Evolutionary conservation across 352 stramenopile species (phyloP), one percentile per base, ranked within the genome.

Genomic region (Globisporangium yorkense): DNA sequence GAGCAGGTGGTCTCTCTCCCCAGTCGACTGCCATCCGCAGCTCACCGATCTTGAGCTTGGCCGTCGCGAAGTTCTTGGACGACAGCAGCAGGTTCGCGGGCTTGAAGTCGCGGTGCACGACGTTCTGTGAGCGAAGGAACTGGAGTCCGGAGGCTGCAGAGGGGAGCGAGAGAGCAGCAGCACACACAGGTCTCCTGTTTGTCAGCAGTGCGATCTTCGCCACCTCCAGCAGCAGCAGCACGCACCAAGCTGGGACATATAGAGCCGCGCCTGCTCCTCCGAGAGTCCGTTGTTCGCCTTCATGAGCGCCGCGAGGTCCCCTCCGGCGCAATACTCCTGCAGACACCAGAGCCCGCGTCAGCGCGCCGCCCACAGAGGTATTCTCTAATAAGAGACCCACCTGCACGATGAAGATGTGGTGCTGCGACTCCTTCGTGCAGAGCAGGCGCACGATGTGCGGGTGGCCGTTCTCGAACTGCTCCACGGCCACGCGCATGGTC

Each of bases 401-500:
- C 70, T 88, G 61, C 41, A 92, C 82, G 31, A 92, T 92, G 61
- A 87, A 92, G 50, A 92, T 92, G 54, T 88, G 74, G 20, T 86
- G 70, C 62, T 90, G 78, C 44, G 82, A 92, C 59, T 90, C 80
- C 55, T 92, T 92, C 5, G 82, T 92, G 56, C 78, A 89, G 39
- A 92, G 56, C 54, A 92, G 62, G 6, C 82, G 82, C 56, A 92
- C 80, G 51, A 92, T 92, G 48, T 92, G 81, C 51, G 82, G 82
- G 57, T 92, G 82, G n/a, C 82, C 82, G 41, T 92, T 92, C 63
- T 92, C 82, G 58, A 84, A 92, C 65, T 90, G 77, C 68, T 92
- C 82, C 39, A 92, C 82, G 16, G 82, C 82, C 41, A 92, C 82
- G 54, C 78, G 77, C 82, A 92, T 92, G 21, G 82, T 92, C 64